Base-by-base conservation (phyloP, 208 protist genomes). In the Perkinsela sp. region DNA sequence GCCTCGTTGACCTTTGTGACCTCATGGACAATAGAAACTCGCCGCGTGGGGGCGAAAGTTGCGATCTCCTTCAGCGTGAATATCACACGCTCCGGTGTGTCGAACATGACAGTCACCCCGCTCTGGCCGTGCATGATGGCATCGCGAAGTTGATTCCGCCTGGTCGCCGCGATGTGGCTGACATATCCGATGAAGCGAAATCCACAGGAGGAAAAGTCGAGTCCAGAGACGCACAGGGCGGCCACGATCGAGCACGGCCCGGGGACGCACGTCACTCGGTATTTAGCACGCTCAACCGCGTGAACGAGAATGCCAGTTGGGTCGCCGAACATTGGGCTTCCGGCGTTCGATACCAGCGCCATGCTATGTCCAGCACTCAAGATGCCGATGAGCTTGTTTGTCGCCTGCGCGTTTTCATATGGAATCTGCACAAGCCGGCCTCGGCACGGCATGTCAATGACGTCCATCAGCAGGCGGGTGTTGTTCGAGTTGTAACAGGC, bases 1-100 rank as follows among this genome's bases (percentile, higher is more conserved):
- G 86, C 87, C 68, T 92, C 86, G 75, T 92, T 87, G 69, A 90
- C 65, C 75, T 92, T 92, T 30, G 86, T 92, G 48, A 92, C 74
- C 72, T 92, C 86, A 68, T 92, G 86, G 6, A 76, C 74, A n/a
- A 92, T 69, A 68, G 79, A 77, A 6, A 92, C 81, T 29, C 79
- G 80, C n/a, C 86, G 76, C 28, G 76, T 67, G 1, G 86, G 84
- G 32, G 86, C 31, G 1, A 88, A 72, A 1, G 78, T 68, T 0
- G 82, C 84, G 32, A 92, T 86, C 70, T 92, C 86, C 68, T 85
- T 79, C 70, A 92, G 72, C 70, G 88, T 81, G 48, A 72, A 31
- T 57, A 90, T 68, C 48, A 92, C 73, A 29, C 86, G 81, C 0
- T 80, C 78, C n/a, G 86, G 86, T 16, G 88, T 71, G 71, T 92